These are phyloP conservation scores for Harringtonia aguacate DNA, from an alignment of 2,329 filamentous ascomycete genomes.

Conservation along the genomic window DNA sequence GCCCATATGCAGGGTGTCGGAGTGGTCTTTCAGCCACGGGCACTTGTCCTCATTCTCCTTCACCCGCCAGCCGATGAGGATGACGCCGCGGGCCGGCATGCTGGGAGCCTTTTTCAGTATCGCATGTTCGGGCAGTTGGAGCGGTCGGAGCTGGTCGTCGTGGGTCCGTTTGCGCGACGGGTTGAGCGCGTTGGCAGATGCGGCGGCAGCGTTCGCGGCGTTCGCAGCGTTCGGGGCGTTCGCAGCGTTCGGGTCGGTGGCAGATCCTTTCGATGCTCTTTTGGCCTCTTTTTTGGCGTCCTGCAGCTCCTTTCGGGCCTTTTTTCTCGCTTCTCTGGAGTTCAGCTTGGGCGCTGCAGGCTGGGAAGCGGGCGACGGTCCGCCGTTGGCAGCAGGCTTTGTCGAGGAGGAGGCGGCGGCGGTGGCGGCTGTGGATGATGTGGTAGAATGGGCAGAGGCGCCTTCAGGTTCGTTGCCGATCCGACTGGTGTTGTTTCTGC, in stretches of 20 bases:
- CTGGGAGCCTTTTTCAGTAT: conserved; percentile 38
- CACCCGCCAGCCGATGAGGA: conserved; percentile 42
- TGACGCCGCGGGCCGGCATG: conserved; percentile 35
- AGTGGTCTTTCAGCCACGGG: conserved; percentile 58
- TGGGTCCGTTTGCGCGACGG: conserved; percentile 61
- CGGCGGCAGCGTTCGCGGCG: no score
- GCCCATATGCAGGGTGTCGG: conserved; percentile 38
- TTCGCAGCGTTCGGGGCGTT: no score
- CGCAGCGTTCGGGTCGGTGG: no score
- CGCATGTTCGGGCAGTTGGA: conserved; percentile 32
- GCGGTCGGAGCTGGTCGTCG: conserved; percentile 53
- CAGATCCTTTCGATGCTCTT: no score
- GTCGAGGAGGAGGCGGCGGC: no score
- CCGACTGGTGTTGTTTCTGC: neutral
- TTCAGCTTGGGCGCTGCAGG: no score
- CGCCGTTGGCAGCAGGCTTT: no score
- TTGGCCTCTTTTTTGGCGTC: no score
- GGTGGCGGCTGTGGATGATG: neutral
- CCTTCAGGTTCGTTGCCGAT: no score
- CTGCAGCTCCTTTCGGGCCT: neutral
- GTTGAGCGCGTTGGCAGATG: conserved; percentile 10
- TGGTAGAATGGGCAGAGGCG: no score
- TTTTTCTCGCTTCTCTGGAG: neutral
- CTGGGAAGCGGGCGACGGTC: no score
- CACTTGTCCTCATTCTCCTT: conserved; percentile 29